These are phyloP conservation scores for Martensiomyces pterosporus DNA, from an alignment of 192 early-diverging fungal genomes.

Conservation along the genomic window DNA sequence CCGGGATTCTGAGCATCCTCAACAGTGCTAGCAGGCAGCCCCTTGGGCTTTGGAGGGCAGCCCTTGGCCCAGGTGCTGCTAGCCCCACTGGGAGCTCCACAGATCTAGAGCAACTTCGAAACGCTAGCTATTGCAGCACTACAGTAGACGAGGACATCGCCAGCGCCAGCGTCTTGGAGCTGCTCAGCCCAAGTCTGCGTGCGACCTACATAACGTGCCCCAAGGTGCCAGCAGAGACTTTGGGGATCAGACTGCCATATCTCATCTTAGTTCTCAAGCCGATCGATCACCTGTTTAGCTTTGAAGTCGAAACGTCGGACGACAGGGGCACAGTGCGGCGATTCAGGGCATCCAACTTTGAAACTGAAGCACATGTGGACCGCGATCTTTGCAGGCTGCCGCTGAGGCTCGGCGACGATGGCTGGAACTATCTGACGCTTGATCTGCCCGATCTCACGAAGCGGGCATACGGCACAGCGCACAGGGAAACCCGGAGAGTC, in stretches of 20 bases:
- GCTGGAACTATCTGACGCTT: conserved; percentile 95
- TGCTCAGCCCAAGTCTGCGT: conserved; percentile 60
- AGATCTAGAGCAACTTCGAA: too few relatives aligned
- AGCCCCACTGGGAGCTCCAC: conserved; percentile 1
- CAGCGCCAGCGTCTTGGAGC: conserved; percentile 5
- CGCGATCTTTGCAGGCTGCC: conserved; percentile 85
- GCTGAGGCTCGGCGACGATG: conserved; percentile 84
- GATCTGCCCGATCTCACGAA: conserved; percentile 83
- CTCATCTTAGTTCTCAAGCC: conserved; percentile 87
- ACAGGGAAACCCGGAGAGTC: conserved; percentile 81
- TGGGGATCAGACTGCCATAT: conserved; percentile 90
- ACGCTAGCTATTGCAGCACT: too few relatives aligned
- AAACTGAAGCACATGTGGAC: conserved; percentile 10
- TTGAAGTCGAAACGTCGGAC: conserved; percentile 88
- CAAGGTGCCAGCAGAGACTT: conserved; percentile 60
- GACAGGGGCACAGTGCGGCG: conserved; percentile 74
- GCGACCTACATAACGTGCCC: conserved; percentile 91
- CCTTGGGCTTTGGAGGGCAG: conserved; percentile 28
- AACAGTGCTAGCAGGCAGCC: conserved; percentile 36
- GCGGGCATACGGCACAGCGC: conserved; percentile 84
- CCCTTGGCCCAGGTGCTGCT: conserved; percentile 1
- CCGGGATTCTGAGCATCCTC: conserved; percentile 35
- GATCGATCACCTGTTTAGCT: conserved; percentile 83
- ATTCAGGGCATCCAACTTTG: conserved; percentile 84
- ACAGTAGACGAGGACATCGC: conserved; percentile 7